Conservation (phyloP, 1,284 basidiomycete genomes). For the Trichosporon asahii region DNA sequence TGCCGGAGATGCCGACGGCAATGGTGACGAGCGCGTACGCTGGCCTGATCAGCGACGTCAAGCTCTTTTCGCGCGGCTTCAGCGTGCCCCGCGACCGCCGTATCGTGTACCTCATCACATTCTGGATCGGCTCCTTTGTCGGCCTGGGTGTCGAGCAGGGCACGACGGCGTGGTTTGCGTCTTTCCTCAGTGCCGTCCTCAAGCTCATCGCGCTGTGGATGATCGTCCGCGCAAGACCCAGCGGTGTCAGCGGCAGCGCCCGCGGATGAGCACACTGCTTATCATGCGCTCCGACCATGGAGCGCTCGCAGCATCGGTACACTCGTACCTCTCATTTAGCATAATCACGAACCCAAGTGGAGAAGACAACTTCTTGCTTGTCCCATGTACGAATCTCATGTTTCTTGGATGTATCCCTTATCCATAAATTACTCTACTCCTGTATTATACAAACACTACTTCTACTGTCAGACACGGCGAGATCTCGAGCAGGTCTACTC, state of each 20-base stretch:
- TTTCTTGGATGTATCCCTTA: not conserved
- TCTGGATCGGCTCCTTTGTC: slow-evolving; percentile 29
- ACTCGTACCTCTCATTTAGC: not conserved
- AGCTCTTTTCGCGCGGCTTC: slow-evolving; percentile 19
- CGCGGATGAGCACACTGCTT: not conserved
- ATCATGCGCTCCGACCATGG: not conserved
- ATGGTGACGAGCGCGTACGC: slow-evolving; percentile 36
- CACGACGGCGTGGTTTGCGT: slow-evolving; percentile 12
- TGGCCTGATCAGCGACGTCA: slow-evolving; percentile 30
- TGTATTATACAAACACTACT: slow-evolving; percentile 10
- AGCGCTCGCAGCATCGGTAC: not conserved
- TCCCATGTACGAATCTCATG: not conserved
- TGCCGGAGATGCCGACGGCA: slow-evolving; percentile 31
- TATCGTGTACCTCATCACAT: slow-evolving; percentile 27
- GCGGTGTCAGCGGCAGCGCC: not conserved
- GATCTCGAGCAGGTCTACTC: slow-evolving; percentile 2
- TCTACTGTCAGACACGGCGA: too few species aligned
- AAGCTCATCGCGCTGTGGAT: slow-evolving; percentile 17
- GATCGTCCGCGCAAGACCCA: not conserved
- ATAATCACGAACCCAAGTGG: not conserved
- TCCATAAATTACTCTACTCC: not conserved
- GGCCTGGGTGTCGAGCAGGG: slow-evolving; percentile 23
- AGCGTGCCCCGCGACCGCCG: slow-evolving; percentile 28
- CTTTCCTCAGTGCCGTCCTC: slow-evolving; percentile 13
- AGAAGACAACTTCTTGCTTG: not conserved